Evolutionary conservation across 1,139 yeast species (phyloP), one percentile per base, ranked within the genome.

Genomic region (Suhomyces bokatorum): DNA sequence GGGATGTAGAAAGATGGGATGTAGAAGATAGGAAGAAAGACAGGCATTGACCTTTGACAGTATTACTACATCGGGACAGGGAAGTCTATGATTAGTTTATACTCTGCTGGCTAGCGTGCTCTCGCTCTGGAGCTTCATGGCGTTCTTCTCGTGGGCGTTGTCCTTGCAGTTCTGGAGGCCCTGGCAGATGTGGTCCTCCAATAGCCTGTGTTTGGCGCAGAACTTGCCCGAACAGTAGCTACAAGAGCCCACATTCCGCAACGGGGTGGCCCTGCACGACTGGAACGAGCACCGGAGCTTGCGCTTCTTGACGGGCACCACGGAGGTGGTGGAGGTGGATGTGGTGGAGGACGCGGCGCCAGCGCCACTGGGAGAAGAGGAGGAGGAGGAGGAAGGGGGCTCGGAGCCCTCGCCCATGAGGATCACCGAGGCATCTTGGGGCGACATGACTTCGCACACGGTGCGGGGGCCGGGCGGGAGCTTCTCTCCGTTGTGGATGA

Each of bases 231-330:
- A 81, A 63, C 97, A 90, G 60, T 84, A 87, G 46, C 83, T 78
- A 64, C 97, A 90, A 63, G 85, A 90, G 33, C 97, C 97, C 32
- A 87, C 95, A 70, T 89, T 86, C 52, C 95, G 79, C 47, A 88
- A 77, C 1, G 93, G 89, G 4, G 80, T 72, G 13, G 86, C 76
- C 28, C 76, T 70, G 65, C 97, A 89, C 36, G 70, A 63, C 39
- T 68, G 69, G 64, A 81, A 81, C 22, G 83, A 71, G 64, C 96
- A 88, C 47, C 77, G 74, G 63, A 77, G 77, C 66, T 83, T 81
- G 67, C 81, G 75, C 59, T 72, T 64, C 68, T 66, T 66, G 60
- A 77, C 78, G 42, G 62, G 55, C 36, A 59, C 50, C 66, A 82
- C 80, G 66, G 80, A 72, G 58, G 65, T 63, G 60, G 77, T 20